Percentiles rank a stretch among this genome's conserved stretches.
Conservation (phyloP, 2,329 filamentous ascomycete genomes). For the Grosmannia serpens region DNA sequence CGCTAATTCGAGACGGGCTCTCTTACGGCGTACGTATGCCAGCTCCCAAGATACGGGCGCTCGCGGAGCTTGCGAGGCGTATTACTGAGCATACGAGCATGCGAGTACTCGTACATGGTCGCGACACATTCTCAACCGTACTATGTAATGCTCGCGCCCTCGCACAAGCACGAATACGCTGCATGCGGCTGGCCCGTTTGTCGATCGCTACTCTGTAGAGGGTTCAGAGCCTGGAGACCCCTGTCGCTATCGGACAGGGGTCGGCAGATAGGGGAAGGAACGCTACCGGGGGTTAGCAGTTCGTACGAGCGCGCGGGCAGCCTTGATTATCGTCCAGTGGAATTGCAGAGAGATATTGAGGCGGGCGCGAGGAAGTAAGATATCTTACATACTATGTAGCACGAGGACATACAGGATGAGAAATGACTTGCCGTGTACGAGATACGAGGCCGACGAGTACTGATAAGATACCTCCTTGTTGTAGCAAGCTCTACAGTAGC, state of each 20-base stretch:
- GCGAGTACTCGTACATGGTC: not conserved
- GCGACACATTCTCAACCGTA: too few species aligned
- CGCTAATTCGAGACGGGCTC: not conserved
- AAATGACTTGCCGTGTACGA: too few species aligned
- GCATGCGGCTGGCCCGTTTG: not conserved
- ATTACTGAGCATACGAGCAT: too few species aligned
- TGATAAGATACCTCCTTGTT: too few species aligned
- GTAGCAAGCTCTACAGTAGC: too few species aligned
- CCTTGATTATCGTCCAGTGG: not conserved
- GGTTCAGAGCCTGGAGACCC: not conserved
- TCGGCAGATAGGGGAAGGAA: slow-evolving; percentile 7
- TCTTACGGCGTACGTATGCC: too few species aligned
- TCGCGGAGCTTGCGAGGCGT: too few species aligned
- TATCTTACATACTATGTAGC: too few species aligned
- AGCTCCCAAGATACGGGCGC: not conserved
- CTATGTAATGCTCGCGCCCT: too few species aligned
- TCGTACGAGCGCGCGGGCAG: not conserved
- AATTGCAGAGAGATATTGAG: not conserved
- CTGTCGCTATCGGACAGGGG: slow-evolving; percentile 3
- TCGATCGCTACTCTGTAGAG: not conserved
- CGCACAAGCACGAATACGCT: not conserved
- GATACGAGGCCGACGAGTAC: not conserved
- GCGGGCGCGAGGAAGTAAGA: not conserved
- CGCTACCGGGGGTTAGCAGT: not conserved
- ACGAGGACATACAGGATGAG: too few species aligned